Conservation (phyloP, 345 rosid species). For the Camelina hispida region DNA sequence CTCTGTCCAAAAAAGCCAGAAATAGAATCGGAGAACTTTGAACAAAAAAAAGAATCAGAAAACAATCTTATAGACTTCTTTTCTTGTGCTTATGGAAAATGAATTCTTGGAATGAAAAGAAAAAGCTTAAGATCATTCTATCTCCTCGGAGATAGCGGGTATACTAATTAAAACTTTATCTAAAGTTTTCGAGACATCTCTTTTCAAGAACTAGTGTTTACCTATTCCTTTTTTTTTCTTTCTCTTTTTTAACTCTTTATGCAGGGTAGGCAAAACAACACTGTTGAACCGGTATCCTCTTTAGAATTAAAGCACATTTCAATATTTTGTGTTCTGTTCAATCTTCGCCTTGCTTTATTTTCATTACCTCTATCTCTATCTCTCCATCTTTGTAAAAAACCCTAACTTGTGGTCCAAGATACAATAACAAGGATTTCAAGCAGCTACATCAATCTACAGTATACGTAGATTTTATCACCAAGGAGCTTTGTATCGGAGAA, state of each 20-base stretch:
- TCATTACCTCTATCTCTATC: neutral
- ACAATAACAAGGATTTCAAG: neutral
- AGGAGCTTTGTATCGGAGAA: neutral
- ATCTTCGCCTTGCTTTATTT: no score
- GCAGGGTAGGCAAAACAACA: neutral
- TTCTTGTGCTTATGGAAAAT: no score
- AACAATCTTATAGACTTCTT: no score
- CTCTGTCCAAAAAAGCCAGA: no score
- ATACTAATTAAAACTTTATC: no score
- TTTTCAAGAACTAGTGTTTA: no score
- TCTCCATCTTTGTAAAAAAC: neutral
- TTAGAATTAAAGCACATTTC: neutral
- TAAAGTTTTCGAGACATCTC: neutral
- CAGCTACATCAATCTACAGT: neutral
- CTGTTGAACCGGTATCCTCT: neutral
- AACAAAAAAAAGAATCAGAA: no score
- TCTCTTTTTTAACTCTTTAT: neutral
- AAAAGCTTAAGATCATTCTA: no score
- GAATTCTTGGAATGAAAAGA: no score
- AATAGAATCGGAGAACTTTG: no score
- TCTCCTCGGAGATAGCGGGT: no score
- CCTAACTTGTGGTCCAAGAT: neutral
- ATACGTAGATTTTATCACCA: neutral
- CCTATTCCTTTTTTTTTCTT: no score
- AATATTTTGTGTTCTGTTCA: neutral